These are phyloP conservation scores for Chlorella vulgaris DNA, from an alignment of 139 green algal species.

Conservation along the genomic window DNA sequence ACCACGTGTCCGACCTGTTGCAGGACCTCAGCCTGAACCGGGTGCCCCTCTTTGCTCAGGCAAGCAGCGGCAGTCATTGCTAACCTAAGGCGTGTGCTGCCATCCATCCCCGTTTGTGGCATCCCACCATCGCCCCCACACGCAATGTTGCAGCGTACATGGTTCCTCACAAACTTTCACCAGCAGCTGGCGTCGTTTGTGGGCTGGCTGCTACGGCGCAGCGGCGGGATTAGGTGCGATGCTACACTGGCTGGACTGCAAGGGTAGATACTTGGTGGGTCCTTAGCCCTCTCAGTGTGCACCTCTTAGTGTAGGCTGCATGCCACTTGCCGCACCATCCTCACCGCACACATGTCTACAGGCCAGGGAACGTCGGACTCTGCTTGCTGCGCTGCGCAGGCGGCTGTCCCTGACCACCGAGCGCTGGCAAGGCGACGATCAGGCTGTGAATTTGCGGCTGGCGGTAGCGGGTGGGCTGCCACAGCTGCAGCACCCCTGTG, in stretches of 20 bases:
- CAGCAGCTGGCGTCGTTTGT: slow-evolving; percentile 16
- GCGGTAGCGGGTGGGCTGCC: slow-evolving; percentile 4
- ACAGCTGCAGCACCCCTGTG: background rate
- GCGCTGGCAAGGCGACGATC: slow-evolving; percentile 26
- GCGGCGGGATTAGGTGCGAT: slow-evolving; percentile 4
- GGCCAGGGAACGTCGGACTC: too few species aligned
- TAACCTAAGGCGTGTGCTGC: too few species aligned
- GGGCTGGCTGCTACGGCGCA: slow-evolving; percentile 14
- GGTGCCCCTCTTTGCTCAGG: slow-evolving; percentile 16
- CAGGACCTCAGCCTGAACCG: slow-evolving; percentile 21
- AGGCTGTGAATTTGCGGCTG: slow-evolving; percentile 1
- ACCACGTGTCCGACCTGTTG: background rate
- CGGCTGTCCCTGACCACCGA: slow-evolving; percentile 15
- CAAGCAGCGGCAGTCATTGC: background rate
- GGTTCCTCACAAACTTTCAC: slow-evolving; percentile 10
- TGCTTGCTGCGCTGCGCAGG: background rate
- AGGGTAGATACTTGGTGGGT: background rate
- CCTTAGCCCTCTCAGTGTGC: too few species aligned
- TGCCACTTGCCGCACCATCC: background rate
- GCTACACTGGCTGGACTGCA: too few species aligned
- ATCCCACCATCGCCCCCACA: too few species aligned
- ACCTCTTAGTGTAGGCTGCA: background rate
- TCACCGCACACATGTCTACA: background rate
- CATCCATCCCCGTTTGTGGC: too few species aligned
- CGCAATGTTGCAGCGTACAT: slow-evolving; percentile 11